Evolutionary conservation across 2,329 filamentous ascomycete species (phyloP), one percentile per base, ranked within the genome.

Genomic region (Aspergillaceae sp.): DNA sequence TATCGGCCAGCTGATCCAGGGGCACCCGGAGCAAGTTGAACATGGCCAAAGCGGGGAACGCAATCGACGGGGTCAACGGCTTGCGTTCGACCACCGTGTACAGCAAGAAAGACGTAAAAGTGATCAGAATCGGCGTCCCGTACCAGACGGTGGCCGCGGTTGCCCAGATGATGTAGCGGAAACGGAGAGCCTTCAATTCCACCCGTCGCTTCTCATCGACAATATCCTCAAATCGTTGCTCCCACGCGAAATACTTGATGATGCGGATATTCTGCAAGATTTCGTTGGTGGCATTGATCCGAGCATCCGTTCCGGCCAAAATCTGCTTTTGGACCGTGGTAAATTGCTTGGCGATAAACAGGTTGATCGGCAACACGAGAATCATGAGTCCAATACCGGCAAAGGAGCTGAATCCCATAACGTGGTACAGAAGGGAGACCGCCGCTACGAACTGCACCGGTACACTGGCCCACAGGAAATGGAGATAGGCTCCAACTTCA

Each of bases 211-310:
- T 96, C 64, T 96, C 91, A 50, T 94, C 86, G 32, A 98, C 88
- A 45, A 87, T 82, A 26, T 80, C 79, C 47, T 86, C 80, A 63
- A 96, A 98, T 2, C 91, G 85, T 57, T 89, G 82, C 66, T 98
- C 92, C 92, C 92, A 98, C 0, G 92, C 91, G 64, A 98, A 98
- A 67, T 92, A 98, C 64, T 98, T 98, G 78, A 98, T 97, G 64
- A 98, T 96, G 43, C 92, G 83, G 54, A 98, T 97, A 59, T 97
- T 98, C 62, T 94, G 90, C 29, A 98, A 74, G 5, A 97, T 86
- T 67, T 98, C 92, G 64, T 98, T 98, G 4, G 92, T 98, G 4
- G 89, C 85, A 62, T 96, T 87, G 52, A 98, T 97, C 44, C 92
- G 83, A 61, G 92, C 92, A 68, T 98, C 92, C 3, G 92, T 98